Evolutionary conservation across 495 filamentous ascomycete species (phyloP), one percentile per base, ranked within the genome.

Genomic region (Penicillium chermesinum): DNA sequence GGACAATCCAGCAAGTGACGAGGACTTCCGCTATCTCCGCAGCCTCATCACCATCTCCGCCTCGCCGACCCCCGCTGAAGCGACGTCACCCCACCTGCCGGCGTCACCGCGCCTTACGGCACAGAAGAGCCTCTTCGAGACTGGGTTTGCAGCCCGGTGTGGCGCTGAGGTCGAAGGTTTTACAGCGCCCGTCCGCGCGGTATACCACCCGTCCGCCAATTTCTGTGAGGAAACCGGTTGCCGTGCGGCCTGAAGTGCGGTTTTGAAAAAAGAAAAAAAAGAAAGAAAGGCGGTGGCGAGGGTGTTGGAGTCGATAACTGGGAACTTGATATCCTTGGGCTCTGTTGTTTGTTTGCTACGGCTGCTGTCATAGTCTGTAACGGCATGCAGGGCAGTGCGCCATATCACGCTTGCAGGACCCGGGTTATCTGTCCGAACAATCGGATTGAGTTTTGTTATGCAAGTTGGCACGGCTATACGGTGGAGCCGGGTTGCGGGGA

Each of bases 11-110:
- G 25, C 22, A 8, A 46, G 54, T 40, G 61, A 56, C 39, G 55
- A 64, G 39, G 55, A 50, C 12, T 62, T 64, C 50, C 41, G 57
- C 33, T 58, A 63, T 25, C 50, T 63, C 35, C 39, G 44, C 19
- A 61, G 57, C 34, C 40, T 61, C 37, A 63, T 63, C 50, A 63
- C 57, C 18, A 16, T 55, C 37, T 61, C 60, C n/a, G 33, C n/a
- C n/a, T n/a, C 50, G 1, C 51, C 40, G 9, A 40, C 54, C 15
- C 36, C 41, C 17, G 22, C 30, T 7, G 33, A 46, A 21, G 21
- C 4, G 14, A n/a, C 44, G 20, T 45, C 54, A 7, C 39, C 20
- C 13, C 44, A 36, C 2, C 15, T 15, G 6, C 15, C 7, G 8
- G 45, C 39, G 30, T n/a, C n/a, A n/a, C 13, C 44, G 32, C 17